Base-by-base conservation (phyloP, 2,329 filamentous ascomycete genomes). In the Xenoacremonium recifei region DNA sequence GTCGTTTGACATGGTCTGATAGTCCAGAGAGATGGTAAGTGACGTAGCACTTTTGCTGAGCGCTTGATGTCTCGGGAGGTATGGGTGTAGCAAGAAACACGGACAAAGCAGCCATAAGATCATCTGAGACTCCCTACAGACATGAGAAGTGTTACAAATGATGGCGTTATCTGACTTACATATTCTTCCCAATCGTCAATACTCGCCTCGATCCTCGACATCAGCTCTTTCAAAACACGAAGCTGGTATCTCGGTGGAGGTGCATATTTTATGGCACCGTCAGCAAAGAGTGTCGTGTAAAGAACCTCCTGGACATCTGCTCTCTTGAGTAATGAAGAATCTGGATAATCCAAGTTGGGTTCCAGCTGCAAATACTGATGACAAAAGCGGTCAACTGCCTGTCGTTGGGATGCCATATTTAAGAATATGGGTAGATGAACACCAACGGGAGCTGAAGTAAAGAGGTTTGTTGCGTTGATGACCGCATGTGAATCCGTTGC, bases 151-250 rank as follows among this genome's bases (percentile, higher is more conserved):
- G 34, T 29, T 5, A 35, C 15, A 9, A 7, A 34, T 9, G 16
- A 18, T 34, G 17, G 11, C 9, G 7, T 19, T 18, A 34, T 19
- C 29, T 18, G 16, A 72, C 87, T 72, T 85, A 95, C 91, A 84
- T 95, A 82, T 74, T 88, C 76, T 54, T 96, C 87, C 65, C 89
- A 91, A 63, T 96, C 82, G 43, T 80, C 74, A 35, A 95, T 89
- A 23, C 85, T 79, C 21, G 74, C 69, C 63, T 96, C 89, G 39
- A 96, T 82, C 42, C 73, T 78, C 6, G 73, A 67, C 11, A 89
- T 69, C 23, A 96, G 72, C 48, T 80, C 71, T 62, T 95, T 96
- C 38, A 96, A 66, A 1, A 89, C 77, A 45, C 81, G 77, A 13
- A 85, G 65, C 51, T 83, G 81, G 60, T 95, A 95, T 38, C 83